These are phyloP conservation scores for Ehretia macrophylla DNA, from an alignment of 257 asterid genomes.

Conservation along the genomic window DNA sequence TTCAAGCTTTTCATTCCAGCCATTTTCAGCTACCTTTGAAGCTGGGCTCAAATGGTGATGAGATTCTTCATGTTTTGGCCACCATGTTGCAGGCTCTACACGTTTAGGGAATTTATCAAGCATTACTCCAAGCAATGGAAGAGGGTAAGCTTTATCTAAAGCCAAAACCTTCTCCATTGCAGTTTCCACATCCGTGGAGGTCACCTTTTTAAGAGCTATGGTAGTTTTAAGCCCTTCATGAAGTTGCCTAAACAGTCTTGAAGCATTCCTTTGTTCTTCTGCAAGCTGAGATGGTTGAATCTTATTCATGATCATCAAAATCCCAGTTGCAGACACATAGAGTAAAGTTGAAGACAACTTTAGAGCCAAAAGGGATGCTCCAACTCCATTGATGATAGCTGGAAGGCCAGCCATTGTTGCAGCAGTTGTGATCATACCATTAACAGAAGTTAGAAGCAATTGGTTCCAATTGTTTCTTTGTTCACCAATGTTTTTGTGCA, in stretches of 20 bases:
- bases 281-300: constrained; percentile 78
- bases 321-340: constrained; percentile 50
- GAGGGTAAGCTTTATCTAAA: constrained; percentile 15
- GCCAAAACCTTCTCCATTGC: constrained; percentile 49
- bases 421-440: constrained; percentile 29
- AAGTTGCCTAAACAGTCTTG: constrained; percentile 54
- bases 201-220: constrained; percentile 33
- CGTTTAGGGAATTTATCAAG: constrained; percentile 42
- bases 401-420: constrained; percentile 23
- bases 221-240: constrained; percentile 39
- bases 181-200: constrained; percentile 32
- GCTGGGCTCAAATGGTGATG: neutral
- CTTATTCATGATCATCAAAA: constrained; percentile 41
- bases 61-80: constrained; percentile 36
- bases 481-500: constrained; percentile 37
- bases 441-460: constrained; percentile 27
- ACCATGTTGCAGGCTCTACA: constrained; percentile 18
- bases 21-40: constrained; percentile 23
- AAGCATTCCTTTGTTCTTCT: constrained; percentile 71
- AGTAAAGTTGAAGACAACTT: constrained; percentile 36
- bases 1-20: constrained; percentile 52
- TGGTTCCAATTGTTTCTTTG: constrained; percentile 42
- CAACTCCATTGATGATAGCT: constrained; percentile 1
- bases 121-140: constrained; percentile 48
- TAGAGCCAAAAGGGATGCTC: constrained; percentile 26